Evolutionary conservation across 2,329 filamentous ascomycete genomes (phyloP).

Genomic region (Proliferodiscus dingleyae): DNA sequence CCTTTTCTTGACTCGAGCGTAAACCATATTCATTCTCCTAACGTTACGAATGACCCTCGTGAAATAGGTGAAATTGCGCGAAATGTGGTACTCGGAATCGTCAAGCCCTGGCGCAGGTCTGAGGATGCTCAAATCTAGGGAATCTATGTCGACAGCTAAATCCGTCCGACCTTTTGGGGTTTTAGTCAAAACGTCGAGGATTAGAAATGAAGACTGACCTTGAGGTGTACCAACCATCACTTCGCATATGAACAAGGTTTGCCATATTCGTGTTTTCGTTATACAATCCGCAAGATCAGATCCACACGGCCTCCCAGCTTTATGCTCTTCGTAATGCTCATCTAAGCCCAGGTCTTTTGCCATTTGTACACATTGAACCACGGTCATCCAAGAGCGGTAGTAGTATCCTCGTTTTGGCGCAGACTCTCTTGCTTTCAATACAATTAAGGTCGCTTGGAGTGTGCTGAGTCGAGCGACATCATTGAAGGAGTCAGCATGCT

Average conservation of each 20-base stretch:
- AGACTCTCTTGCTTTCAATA: constrained; percentile 89
- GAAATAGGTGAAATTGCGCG: constrained; percentile 79
- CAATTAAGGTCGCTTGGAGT: constrained; percentile 79
- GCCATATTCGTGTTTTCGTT: constrained; percentile 84
- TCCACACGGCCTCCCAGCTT: constrained; percentile 65
- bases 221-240: constrained; percentile 91
- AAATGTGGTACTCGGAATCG: constrained; percentile 69
- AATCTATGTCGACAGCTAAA: constrained; percentile 67
- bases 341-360: constrained; percentile 85
- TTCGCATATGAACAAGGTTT: constrained; percentile 79
- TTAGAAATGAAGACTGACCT: constrained; percentile 48
- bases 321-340: constrained; percentile 78
- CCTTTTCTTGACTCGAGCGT: constrained; percentile 66
- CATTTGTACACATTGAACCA: constrained; percentile 90
- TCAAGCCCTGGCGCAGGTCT: constrained; percentile 62
- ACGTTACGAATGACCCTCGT: constrained; percentile 74
- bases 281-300: constrained; percentile 70
- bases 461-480: constrained; percentile 87
- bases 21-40: constrained; percentile 69
- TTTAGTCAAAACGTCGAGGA: constrained; percentile 14
- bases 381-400: constrained; percentile 94
- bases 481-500: constrained; percentile 89
- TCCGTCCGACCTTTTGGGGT: constrained; percentile 66
- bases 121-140: constrained; percentile 69
- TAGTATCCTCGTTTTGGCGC: constrained; percentile 91